Base-by-base conservation (phyloP, 257 asterid genomes). In the Plantago elongata region DNA sequence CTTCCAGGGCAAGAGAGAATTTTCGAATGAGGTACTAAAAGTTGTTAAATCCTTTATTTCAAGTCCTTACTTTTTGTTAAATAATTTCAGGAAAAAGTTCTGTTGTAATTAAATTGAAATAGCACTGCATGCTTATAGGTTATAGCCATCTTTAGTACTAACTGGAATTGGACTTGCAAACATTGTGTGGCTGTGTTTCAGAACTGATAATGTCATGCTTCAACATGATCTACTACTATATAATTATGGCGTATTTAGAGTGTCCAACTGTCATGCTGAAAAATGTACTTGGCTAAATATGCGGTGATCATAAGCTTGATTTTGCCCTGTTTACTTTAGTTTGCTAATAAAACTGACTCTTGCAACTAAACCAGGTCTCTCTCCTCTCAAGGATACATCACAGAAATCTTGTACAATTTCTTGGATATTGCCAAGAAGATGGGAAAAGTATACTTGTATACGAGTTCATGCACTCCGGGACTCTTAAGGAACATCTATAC, bases 331-430 rank as follows among this genome's bases (percentile, higher is more conserved):
- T 12, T 9, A 12, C 9, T 45, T 18, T 7, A 16, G 51, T 51
- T 22, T 56, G 55, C 45, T 43, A 54, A 11, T 47, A 52, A 37
- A 63, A 17, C 67, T 50, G 64, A 67, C 51, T 63, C 30, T 62
- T 38, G 45, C 34, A n/a, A 17, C 45, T 57, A 56, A 61, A 52
- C 29, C 83, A 93, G 99, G 99, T 93, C 52, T 82, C 99, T 76
- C 94, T 89, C 72, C 99, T 93, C 63, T 93, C 99, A 65, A 83
- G 99, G 74, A 93, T 93, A 78, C 99, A 93, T 77, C 99, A 93
- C 73, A 78, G 99, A 65, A 93, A 93, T 77, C 84, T 93, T 37
- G 94, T 93, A 49, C 96, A 93, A 78, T 93, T 89, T 79, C 82
- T 89, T 51, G 99, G 99, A 69, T 93, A 81, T 67, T 93, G 97